Evolutionary conservation across 306 rosid species (phyloP), one percentile per base, ranked within the genome.

Genomic region (Sicyos edulis): DNA sequence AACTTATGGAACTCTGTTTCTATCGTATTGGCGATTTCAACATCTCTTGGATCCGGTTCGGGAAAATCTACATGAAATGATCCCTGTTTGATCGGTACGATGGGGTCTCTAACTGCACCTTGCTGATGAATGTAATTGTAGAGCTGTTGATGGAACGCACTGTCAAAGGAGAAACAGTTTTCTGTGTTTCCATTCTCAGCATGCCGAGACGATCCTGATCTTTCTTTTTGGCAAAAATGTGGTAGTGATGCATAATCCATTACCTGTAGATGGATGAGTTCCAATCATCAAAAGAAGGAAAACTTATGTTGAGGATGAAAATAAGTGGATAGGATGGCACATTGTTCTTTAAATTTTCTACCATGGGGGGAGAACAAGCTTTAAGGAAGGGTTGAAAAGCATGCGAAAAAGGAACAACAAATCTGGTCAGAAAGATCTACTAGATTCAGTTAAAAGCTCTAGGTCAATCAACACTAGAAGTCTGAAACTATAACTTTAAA

Each of bases 181-280:
- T 80, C 88, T 21, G 75, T 60, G 29, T 24, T 77, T 57, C 73
- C 86, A 19, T 81, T 78, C 10, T 61, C 74, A 11, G 66, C 21
- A 53, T 83, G 88, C 42, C 80, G 80, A 10, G 97, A 91, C 44
- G 96, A 91, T 49, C 85, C 88, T 0, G 97, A 93, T 55, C 80
- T 87, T 76, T 80, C 96, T 74, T 77, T 88, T 76, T 80, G 80
- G 77, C 97, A 91, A 58, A 93, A 93, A 80, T 88, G 97, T 50
- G 99, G 99, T 78, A 93, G 96, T 53, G 96, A 80, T 60, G 82
- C 88, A 49, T 81, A 80, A 76, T 91, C 99, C 97, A 93, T 90
- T 56, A 92, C 76, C 98, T 92, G 82, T 72, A 62, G 19, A 63
- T 3, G 3, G 3, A 26, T 59, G 72, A 65, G 72, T 82, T 78